Evolutionary conservation across 352 stramenopile species (phyloP), one percentile per base, ranked within the genome.

Genomic region (Globisporangium heterothallicum): DNA sequence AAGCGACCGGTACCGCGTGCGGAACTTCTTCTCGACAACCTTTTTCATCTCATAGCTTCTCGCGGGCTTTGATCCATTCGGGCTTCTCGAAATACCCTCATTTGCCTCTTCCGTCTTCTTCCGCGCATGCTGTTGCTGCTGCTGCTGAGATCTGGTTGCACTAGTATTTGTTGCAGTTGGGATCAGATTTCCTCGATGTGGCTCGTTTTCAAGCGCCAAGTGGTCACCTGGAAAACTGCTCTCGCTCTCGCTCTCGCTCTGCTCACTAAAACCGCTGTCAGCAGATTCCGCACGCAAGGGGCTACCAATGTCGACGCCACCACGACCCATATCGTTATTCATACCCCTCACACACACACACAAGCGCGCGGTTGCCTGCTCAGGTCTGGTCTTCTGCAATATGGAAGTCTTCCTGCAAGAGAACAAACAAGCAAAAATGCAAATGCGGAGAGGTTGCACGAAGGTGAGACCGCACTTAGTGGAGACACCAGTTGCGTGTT

Each of bases 21-120:
- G 65, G 48, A 88, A 92, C 56, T 87, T 88, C 48, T 78, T 73
- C 63, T 91, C 78, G 8, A 76, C 65, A 10, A 64, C 68, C 34
- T 71, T 75, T 54, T 84, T 84, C 36, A 78, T 53, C 36, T 81
- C 66, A 48, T 64, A 59, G n/a, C 53, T 58, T 44, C 22, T 25
- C 19, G 25, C 1, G 29, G 19, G 9, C 14, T 7, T 7, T 18
- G 38, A 16, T 18, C 27, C 26, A 4, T 49, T 49, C 18, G 32
- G 21, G 27, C n/a, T 4, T 8, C 21, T 48, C 18, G 41, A 25
- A n/a, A n/a, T n/a, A n/a, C n/a, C n/a, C n/a, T n/a, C n/a, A n/a
- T n/a, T n/a, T n/a, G n/a, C n/a, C n/a, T n/a, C n/a, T n/a, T n/a
- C n/a, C 6, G 41, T 6, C 41, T 46, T 13, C 41, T 46, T 27